Percentiles rank a stretch among this genome's conserved stretches.
phyloP scores from a whole-genome alignment of 2,329 filamentous ascomycete genomes.

The Aspergillus candidus region DNA sequence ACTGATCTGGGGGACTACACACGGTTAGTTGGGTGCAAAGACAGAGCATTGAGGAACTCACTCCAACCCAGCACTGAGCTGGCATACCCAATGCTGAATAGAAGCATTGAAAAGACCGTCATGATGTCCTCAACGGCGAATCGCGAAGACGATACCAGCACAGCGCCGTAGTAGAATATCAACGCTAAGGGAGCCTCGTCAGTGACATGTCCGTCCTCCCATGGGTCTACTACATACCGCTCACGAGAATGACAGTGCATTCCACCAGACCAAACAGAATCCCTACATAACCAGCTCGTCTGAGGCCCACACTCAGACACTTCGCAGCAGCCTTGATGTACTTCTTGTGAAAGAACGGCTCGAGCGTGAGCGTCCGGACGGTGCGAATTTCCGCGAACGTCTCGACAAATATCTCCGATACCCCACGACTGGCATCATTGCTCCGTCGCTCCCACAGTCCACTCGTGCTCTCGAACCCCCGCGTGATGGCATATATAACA shows the following conservation, averaged over 20 bases:
- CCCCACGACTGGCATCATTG: conserved; percentile 56
- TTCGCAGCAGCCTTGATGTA: conserved; percentile 48
- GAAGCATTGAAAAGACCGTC: conserved; percentile 70
- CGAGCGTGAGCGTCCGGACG: conserved; percentile 68
- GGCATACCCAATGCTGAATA: conserved; percentile 74
- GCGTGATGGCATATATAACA: conserved; percentile 60
- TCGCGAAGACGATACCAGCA: conserved; percentile 51
- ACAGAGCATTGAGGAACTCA: conserved; percentile 17
- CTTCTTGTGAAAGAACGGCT: conserved; percentile 62
- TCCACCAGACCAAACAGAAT: conserved; percentile 73
- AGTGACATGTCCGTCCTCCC: background rate
- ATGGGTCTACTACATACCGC: conserved; percentile 34
- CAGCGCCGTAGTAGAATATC: conserved; percentile 75
- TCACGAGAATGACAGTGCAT: conserved; percentile 63
- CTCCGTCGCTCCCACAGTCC: conserved; percentile 66
- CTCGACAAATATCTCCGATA: conserved; percentile 63
- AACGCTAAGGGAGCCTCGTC: conserved; percentile 54
- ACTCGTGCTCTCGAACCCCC: conserved; percentile 59
- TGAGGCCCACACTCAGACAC: conserved; percentile 57
- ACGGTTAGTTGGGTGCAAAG: too few species aligned
- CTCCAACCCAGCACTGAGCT: conserved; percentile 61
- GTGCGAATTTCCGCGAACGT: conserved; percentile 73
- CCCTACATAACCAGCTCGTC: conserved; percentile 61
- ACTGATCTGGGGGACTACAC: conserved; percentile 66
- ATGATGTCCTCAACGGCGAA: conserved; percentile 56